Base-by-base conservation (phyloP, 208 protist genomes). In the Trypanosomatidae sp. region DNA sequence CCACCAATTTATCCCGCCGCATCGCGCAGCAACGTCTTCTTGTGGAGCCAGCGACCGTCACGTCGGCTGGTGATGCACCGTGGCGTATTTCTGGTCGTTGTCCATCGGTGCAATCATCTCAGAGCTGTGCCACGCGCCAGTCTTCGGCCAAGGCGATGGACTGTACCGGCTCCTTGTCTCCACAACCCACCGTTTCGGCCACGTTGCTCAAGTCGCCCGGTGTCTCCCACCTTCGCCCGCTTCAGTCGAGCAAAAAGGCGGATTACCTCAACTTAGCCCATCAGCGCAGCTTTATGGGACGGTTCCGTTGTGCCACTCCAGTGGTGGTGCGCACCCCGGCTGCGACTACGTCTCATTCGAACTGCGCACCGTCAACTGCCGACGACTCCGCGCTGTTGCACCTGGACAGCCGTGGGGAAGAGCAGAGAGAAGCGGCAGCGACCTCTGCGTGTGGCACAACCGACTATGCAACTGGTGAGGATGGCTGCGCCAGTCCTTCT, bases 241-340 rank as follows among this genome's bases (percentile, higher is more conserved):
- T 76, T 12, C 46, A 30, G 17, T 69, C 55, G 33, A 76, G 49
- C 46, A 65, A 59, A 12, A 73, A 82, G 69, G 50, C 71, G 17
- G 78, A 68, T 36, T 74, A 79, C 69, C 36, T 82, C 41, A 72
- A 77, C 53, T 12, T 76, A 13, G 60, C 71, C 19, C 59, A 49
- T 28, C 59, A 52, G 52, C 78, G 68, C 60, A 77, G 69, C 59
- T 90, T 71, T 53, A 65, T 74, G 62, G 85, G 62, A 19, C 78
- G 68, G 28, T 87, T 85, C 47, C 79, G 78, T 22, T 86, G 79
- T 56, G 85, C 82, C 66, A 66, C 72, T 4, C 65, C 79, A 44
- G 85, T 87, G 33, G 69, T 86, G 66, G 62, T 81, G 43, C 79
- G 77, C 59, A 84, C 79, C 1, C 46, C 70, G 10, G 52, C 75